phyloP scores from a whole-genome alignment of 148 eudicot genomes.

The Arctostaphylos glauca region DNA sequence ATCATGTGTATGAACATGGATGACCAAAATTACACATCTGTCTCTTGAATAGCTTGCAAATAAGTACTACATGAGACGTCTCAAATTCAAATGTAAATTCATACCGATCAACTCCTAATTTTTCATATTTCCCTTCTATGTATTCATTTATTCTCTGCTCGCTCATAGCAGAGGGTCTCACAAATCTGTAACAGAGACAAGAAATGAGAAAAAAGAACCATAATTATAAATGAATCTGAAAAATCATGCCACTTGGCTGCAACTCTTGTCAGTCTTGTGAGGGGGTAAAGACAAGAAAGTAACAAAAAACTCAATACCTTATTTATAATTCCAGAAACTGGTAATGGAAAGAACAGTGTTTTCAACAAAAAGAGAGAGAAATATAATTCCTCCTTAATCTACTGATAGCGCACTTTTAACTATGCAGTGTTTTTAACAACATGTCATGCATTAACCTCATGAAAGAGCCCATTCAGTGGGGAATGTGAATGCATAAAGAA shows the following conservation, averaged over 20 bases:
- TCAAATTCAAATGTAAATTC: neutral
- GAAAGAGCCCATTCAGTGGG: neutral
- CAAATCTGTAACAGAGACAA: conserved; percentile 65
- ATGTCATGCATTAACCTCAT: neutral
- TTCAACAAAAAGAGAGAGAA: neutral
- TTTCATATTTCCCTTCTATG: conserved; percentile 90
- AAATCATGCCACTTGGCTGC: neutral
- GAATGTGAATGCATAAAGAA: neutral
- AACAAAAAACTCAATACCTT: neutral
- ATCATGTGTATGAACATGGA: neutral
- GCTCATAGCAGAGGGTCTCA: conserved; percentile 82
- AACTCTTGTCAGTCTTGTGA: conserved; percentile 6
- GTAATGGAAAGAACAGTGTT: neutral
- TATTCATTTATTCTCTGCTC: conserved; percentile 70
- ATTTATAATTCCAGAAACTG: neutral
- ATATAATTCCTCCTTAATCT: neutral
- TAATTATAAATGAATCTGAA: conserved; percentile 11
- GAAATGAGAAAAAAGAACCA: conserved; percentile 11
- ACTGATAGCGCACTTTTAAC: neutral
- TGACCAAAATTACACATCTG: neutral
- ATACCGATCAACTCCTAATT: conserved; percentile 83
- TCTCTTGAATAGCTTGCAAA: neutral
- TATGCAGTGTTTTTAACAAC: neutral
- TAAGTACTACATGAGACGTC: neutral
- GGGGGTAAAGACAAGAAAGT: neutral